Evolutionary conservation across 2,329 filamentous ascomycete genomes (phyloP).

Genomic region (Fusarium setosum): DNA sequence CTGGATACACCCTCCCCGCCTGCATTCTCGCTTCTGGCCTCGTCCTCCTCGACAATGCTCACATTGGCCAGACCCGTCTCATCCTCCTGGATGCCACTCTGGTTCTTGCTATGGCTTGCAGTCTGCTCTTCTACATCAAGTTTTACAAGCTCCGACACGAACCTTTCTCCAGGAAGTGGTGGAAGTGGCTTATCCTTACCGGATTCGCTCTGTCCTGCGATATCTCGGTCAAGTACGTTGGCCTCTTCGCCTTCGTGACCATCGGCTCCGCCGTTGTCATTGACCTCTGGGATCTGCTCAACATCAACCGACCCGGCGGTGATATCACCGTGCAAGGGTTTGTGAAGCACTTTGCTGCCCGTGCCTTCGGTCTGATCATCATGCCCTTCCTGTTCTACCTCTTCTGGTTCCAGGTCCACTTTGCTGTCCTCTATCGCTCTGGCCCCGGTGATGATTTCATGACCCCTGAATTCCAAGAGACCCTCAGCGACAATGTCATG

Average conservation of each 20-base stretch:
- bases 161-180: conserved; percentile 96
- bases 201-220: conserved; percentile 96
- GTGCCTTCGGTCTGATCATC: conserved; percentile 85
- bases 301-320: conserved; percentile 86
- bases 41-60: conserved; percentile 95
- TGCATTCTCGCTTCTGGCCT: conserved; percentile 87
- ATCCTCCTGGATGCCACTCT: conserved; percentile 95
- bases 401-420: conserved; percentile 99
- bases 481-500: conserved; percentile 94
- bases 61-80: conserved; percentile 94
- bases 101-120: conserved; percentile 95
- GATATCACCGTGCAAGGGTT: conserved; percentile 84
- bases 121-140: conserved; percentile 92
- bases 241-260: conserved; percentile 95
- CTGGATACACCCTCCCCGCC: conserved; percentile 94
- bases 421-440: conserved; percentile 86
- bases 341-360: conserved; percentile 88
- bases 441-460: conserved; percentile 99
- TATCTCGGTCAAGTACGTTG: conserved; percentile 98
- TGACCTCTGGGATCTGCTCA: conserved; percentile 93
- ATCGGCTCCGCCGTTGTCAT: conserved; percentile 94
- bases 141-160: conserved; percentile 96
- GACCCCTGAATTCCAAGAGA: conserved; percentile 98
- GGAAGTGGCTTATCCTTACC: conserved; percentile 98
- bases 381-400: conserved; percentile 98